Evolutionary conservation across 306 rosid species (phyloP), one percentile per base, ranked within the genome.

Genomic region (Pyrus communis): DNA sequence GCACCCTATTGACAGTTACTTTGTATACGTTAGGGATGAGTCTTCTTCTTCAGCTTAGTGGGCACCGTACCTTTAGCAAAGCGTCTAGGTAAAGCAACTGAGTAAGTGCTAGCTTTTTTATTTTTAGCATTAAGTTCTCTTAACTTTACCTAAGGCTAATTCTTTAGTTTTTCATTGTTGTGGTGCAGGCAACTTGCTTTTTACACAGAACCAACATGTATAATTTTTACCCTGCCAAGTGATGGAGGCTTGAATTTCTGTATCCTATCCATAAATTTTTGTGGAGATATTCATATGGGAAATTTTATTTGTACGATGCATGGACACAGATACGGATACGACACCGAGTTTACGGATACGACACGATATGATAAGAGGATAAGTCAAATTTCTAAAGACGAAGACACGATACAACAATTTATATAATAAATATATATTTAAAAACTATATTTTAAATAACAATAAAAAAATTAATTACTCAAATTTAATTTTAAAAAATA

Each of bases 161-260:
- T 27, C 25, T 62, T n/a, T n/a, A n/a, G n/a, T 61, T 74, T 77
- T 65, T 35, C 17, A 45, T 45, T 69, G 71, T 46, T 68, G 51
- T 70, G 42, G 35, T 83, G 79, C 93, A 93, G 97, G 88, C 98
- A 93, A 77, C 98, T 93, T 61, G 93, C 94, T 19, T 89, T 86
- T 78, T 93, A 67, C 86, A 93, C 97, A 0, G 97, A 97, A 55
- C 89, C 98, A 17, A 91, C 97, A 83, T 92, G 98, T 93, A 82
- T 23, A 8, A 59, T 35, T 77, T 49, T 59, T 17, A 4, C 69
- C 3, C 1, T 63, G 38, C 68, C 30, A 46, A 38, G 49, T 71
- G 31, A 63, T 63, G 58, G 35, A 43, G 54, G 45, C n/a, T 45
- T 46, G 40, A 14, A 28, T 23, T 18, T 59, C 35, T 27, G 11